Base-by-base conservation (phyloP, 441 rosid genomes). In the Pelargonium cotyledonis region DNA sequence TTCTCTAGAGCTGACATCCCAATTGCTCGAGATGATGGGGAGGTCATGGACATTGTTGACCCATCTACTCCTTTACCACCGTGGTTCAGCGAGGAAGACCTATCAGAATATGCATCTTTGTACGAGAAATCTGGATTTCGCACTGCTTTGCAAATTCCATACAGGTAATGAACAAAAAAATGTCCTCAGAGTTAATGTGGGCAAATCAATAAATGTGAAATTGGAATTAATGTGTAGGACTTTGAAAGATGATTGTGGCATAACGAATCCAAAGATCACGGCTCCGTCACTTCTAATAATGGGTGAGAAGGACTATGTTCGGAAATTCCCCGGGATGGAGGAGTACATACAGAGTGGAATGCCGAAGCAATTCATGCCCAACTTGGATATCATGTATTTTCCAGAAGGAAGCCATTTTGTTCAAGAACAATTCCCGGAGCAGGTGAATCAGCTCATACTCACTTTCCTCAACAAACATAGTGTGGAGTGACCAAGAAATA, bases 11-110 rank as follows among this genome's bases (percentile, higher is more conserved):
- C 80, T 63, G 86, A 84, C 26, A 72, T 84, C 68, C 89, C 89
- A 2, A 78, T 79, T 6, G 89, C 88, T 10, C 65, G 75, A 0
- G 85, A 82, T 68, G 75, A 80, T 70, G 82, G 80, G 71, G 92
- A 85, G 83, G 66, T 85, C 75, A 82, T 84, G 89, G 92, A 84
- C 75, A 68, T 85, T 76, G 86, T 75, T 5, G 85, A 81, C 15
- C 68, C 82, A n/a, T 82, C 86, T 43, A 68, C 83, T 63, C 88
- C 88, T 66, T 86, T 83, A 12, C 88, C 89, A 0, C 71, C 81
- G 21, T 85, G 89, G 88, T 78, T 82, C 65, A 70, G 81, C 0
- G 88, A 88, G 68, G 84, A 78, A 72, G 88, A 85, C 73, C 88
- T 84, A 43, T 73, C 79, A 26, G 66, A 65, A 38, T 84, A 87